Percentiles rank a stretch among this genome's conserved stretches.
Evolutionary conservation across 1,284 basidiomycete genomes (phyloP).

Genomic region (Puccinia coronata): DNA sequence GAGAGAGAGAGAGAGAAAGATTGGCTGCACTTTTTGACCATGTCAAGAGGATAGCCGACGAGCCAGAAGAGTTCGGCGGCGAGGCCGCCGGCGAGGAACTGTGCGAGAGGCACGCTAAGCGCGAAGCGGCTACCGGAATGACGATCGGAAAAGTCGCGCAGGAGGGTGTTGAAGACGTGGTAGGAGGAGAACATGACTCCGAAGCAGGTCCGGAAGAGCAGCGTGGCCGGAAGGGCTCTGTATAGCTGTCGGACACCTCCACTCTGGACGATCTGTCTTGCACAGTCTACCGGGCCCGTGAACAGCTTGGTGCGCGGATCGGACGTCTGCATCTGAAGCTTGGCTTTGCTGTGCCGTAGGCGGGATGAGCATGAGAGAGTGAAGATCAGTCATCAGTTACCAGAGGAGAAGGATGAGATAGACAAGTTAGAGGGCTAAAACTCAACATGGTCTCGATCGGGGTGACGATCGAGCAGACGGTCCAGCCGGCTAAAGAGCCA

Average conservation of each 20-base stretch:
- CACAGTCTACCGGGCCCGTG: constrained; percentile 58
- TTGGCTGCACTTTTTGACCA: constrained; percentile 67
- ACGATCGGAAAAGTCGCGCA: not conserved
- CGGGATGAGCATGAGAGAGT: not conserved
- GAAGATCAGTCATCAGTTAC: not conserved
- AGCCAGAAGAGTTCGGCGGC: constrained; percentile 60
- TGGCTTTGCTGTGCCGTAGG: constrained; percentile 63
- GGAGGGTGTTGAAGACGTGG: constrained; percentile 16
- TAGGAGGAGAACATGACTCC: constrained; percentile 56
- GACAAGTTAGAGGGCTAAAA: not conserved
- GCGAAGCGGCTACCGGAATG: not conserved
- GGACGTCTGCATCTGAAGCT: constrained; percentile 73
- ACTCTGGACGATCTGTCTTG: constrained; percentile 55
- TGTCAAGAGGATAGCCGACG: constrained; percentile 74
- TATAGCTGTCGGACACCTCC: constrained; percentile 58
- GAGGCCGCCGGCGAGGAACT: constrained; percentile 52
- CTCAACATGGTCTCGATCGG: constrained; percentile 73
- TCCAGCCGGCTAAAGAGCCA: constrained; percentile 73
- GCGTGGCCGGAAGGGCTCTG: constrained; percentile 59
- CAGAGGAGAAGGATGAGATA: not conserved
- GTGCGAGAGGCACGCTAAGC: not conserved
- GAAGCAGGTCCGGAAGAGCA: constrained; percentile 59
- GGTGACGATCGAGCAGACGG: constrained; percentile 70
- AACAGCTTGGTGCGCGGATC: constrained; percentile 59
- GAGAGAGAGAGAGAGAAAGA: not conserved